Conservation (phyloP, 805 yeast genomes). For the Candida takata region DNA sequence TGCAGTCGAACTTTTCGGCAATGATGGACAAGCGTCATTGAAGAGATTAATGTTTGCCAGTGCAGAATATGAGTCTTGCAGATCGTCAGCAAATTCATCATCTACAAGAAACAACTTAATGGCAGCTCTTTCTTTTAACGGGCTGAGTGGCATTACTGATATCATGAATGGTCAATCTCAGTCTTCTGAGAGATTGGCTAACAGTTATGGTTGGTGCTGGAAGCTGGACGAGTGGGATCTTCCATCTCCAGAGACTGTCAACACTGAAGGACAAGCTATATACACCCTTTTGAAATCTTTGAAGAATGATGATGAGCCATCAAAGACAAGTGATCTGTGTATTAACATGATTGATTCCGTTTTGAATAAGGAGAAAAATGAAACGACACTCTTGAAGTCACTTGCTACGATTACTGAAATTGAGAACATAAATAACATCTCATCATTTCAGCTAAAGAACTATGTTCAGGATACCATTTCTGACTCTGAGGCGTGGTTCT, state of each 20-base stretch:
- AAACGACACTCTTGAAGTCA: conserved; percentile 2
- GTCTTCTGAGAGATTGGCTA: conserved; percentile 11
- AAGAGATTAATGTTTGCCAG: conserved; percentile 46
- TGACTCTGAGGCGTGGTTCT: conserved; percentile 30
- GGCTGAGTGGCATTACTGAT: conserved; percentile 52
- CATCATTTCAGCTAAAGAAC: background rate
- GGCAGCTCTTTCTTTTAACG: conserved; percentile 39
- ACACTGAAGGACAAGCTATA: conserved; percentile 37
- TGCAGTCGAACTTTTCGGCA: conserved; percentile 38
- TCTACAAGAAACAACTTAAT: conserved; percentile 20
- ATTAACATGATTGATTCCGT: conserved; percentile 6
- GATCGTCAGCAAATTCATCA: conserved; percentile 21
- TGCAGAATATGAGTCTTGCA: conserved; percentile 41
- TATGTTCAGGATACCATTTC: conserved; percentile 7
- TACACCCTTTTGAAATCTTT: conserved; percentile 46
- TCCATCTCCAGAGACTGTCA: conserved; percentile 36
- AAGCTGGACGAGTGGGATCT: conserved; percentile 73
- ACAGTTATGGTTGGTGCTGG: conserved; percentile 62
- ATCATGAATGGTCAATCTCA: conserved; percentile 28
- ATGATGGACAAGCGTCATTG: conserved; percentile 27
- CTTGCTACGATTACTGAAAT: conserved; percentile 11
- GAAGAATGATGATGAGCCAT: conserved; percentile 25
- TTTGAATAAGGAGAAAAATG: conserved; percentile 6
- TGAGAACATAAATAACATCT: conserved; percentile 5
- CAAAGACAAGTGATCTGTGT: conserved; percentile 13